Base-by-base conservation (phyloP, 2,329 filamentous ascomycete genomes). In the Talaromyces atroroseus region DNA sequence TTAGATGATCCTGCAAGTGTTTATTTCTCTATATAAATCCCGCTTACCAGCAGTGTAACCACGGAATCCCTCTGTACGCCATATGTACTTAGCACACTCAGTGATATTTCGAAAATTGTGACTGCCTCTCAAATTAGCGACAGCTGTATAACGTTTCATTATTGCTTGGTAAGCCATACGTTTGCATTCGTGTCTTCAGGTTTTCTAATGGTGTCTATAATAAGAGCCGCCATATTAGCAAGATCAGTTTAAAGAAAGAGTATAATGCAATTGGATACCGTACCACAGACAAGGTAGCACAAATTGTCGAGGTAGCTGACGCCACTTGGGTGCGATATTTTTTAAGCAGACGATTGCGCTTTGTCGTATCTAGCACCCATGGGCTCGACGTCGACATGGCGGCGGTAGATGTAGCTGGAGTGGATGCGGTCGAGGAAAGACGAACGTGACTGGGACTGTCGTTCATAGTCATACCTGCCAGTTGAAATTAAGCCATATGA, bases 111-210 rank as follows among this genome's bases (percentile, higher is more conserved):
- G 65, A 54, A 78, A 78, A 56, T 77, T 72, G 62, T 76, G 74
- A 8, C 75, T 78, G 49, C 20, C 23, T 18, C 49, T 56, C 45
- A 42, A 50, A 46, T 58, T 50, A 60, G 53, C 32, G 24, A 16
- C n/a, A 29, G 16, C n/a, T 52, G 8, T 38, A 36, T 42, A 23
- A 42, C 10, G 26, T 8, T 42, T 45, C 7, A 16, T 7, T 24
- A 38, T 48, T 32, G 42, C 5, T 18, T 7, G 20, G 18, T 23
- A 12, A 10, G 8, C 66, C 74, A 63, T 64, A 77, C 75, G 75
- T 77, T 66, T 78, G 76, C 75, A 78, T 77, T 34, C 76, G 75
- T 49, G 75, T 77, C 62, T 78, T 78, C 58, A 78, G 61, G 60
- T 78, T 78, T 59, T 78, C 76, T 51, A 78, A 60, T 38, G 76